A percentile compares a stretch with the other conserved stretches of the same genome.
phyloP scores from a whole-genome alignment of 2,329 filamentous ascomycete genomes.

The Curvularia sp. region DNA sequence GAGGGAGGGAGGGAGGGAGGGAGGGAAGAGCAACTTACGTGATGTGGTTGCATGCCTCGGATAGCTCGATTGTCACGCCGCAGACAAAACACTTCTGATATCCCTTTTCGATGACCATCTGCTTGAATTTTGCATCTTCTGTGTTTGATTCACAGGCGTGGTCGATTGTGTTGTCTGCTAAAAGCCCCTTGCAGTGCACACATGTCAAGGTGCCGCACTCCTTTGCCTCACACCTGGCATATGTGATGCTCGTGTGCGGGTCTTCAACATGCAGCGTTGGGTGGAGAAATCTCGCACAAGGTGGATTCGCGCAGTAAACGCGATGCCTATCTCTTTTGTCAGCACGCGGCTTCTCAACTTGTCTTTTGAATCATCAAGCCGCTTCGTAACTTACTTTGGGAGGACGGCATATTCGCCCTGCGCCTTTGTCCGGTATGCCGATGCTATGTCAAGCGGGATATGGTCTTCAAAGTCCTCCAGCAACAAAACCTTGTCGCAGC shows the following conservation, averaged over 20 bases:
- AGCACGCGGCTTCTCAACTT: too few relatives aligned
- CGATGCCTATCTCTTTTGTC: constrained; percentile 29
- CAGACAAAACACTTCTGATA: constrained; percentile 42
- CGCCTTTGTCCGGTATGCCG: constrained; percentile 36
- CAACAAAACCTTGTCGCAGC: constrained; percentile 36
- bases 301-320: constrained; percentile 34
- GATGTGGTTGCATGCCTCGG: constrained; percentile 48
- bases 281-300: constrained; percentile 36
- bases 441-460: constrained; percentile 29
- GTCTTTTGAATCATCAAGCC: too few relatives aligned
- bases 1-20: background rate
- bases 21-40: constrained; percentile 8
- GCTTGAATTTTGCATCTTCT: constrained; percentile 35
- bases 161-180: constrained; percentile 12
- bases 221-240: constrained; percentile 33
- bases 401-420: constrained; percentile 40
- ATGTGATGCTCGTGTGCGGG: constrained; percentile 17
- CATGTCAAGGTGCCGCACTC: constrained; percentile 36
- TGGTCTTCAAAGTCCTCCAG: constrained; percentile 33
- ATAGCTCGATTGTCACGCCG: constrained; percentile 36
- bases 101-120: constrained; percentile 32
- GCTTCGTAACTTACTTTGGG: constrained; percentile 31
- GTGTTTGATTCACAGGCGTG: constrained; percentile 37
- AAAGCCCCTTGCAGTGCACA: constrained; percentile 31
- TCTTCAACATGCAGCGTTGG: constrained; percentile 30